These are phyloP conservation scores for Fusarium kyushuense DNA, from an alignment of 2,329 filamentous ascomycete genomes.

Conservation along the genomic window DNA sequence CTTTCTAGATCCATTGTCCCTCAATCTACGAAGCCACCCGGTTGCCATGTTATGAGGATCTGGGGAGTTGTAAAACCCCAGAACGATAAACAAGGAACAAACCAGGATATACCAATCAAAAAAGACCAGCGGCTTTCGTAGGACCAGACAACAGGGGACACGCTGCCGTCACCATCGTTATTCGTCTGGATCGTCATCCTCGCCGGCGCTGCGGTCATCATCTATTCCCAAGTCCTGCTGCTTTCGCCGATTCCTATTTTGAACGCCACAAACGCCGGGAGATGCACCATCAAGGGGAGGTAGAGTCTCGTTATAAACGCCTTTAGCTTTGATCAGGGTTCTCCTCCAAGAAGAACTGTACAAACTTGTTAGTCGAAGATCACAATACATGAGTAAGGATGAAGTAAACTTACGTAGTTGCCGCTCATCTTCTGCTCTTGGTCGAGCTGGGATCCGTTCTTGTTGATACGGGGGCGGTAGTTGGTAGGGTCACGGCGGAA, in stretches of 20 bases:
- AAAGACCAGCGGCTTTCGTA: conserved; percentile 53
- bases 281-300: conserved; percentile 50
- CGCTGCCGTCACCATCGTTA: conserved; percentile 69
- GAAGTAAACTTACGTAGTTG: conserved; percentile 81
- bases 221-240: conserved; percentile 54
- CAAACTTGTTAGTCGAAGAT: conserved; percentile 27
- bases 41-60: conserved; percentile 10
- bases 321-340: conserved; percentile 65
- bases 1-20: conserved; percentile 72
- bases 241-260: conserved; percentile 56
- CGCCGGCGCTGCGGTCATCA: conserved; percentile 65
- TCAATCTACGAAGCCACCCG: conserved; percentile 60
- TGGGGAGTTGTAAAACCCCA: neutral
- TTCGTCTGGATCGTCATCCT: conserved; percentile 76
- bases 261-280: conserved; percentile 65
- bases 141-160: conserved; percentile 75
- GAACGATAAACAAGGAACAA: conserved; percentile 20
- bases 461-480: conserved; percentile 98
- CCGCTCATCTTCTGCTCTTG: conserved; percentile 95
- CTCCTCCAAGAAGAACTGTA: conserved; percentile 94
- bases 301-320: conserved; percentile 52
- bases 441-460: conserved; percentile 93
- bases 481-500: conserved; percentile 98
- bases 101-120: conserved; percentile 7
- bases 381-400: neutral